Percentiles rank a stretch among this genome's conserved stretches.
These are phyloP conservation scores for Penicillium psychrosexuale DNA, from an alignment of 2,329 filamentous ascomycete species.

Conservation along the genomic window DNA sequence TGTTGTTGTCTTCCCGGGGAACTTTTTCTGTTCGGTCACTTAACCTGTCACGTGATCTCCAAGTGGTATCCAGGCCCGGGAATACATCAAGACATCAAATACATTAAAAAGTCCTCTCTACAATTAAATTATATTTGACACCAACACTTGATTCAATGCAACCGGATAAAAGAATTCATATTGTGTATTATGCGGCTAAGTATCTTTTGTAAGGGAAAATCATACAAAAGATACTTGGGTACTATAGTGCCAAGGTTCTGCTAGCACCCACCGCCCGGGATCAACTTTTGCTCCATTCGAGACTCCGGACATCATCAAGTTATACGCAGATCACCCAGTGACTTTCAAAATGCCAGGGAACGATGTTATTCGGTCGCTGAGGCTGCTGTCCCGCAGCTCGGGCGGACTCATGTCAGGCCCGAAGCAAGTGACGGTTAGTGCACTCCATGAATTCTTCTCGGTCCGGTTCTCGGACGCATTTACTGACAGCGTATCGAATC, in stretches of 20 bases:
- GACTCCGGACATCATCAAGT: slow-evolving; percentile 13
- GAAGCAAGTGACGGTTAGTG: slow-evolving; percentile 37
- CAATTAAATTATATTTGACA: no score
- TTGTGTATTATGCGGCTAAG: neutral
- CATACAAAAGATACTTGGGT: neutral
- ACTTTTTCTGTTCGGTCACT: slow-evolving; percentile 35
- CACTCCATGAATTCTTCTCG: slow-evolving; percentile 2
- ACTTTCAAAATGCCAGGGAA: slow-evolving; percentile 35
- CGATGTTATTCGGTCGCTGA: slow-evolving; percentile 36
- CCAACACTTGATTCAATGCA: no score
- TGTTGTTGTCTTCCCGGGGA: slow-evolving; percentile 31
- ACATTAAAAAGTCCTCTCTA: no score
- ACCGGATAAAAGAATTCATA: neutral
- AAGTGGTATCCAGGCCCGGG: neutral
- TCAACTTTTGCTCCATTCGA: slow-evolving; percentile 34
- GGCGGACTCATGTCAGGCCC: slow-evolving; percentile 34
- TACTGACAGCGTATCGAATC: slow-evolving; percentile 21
- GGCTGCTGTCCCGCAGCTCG: slow-evolving; percentile 39
- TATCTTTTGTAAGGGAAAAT: no score
- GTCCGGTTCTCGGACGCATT: neutral
- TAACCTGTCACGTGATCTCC: neutral
- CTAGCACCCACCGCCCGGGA: slow-evolving; percentile 32
- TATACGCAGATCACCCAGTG: slow-evolving; percentile 8
- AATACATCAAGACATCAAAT: neutral
- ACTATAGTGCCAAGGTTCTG: slow-evolving; percentile 30